Base-by-base conservation (phyloP, 805 yeast species). In the Pichia deserticola region DNA sequence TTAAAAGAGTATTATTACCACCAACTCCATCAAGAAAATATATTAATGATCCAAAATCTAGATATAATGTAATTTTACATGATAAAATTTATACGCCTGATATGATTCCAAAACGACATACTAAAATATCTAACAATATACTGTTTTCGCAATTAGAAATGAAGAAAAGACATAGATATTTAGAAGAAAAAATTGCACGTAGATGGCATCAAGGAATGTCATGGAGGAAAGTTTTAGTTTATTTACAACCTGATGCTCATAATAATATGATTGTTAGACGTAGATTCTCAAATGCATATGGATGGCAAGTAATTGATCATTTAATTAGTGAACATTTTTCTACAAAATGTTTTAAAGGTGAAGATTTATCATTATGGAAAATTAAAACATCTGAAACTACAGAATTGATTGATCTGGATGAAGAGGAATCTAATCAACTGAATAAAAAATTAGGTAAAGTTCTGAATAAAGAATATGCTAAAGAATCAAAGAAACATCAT, bases 281-380 rank as follows among this genome's bases (percentile, higher is more conserved):
- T 56, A 70, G 87, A 53, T 93, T 87, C 71, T 84, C 95, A 6
- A 92, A 92, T 67, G 93, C 97, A 0, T 90, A 84, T 67, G 99
- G 99, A 2, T 89, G 97, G 93, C 88, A 86, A 1, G 96, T 89
- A 0, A 74, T 92, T n/a, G 84, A 83, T 41, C 96, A 92, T 64
- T 59, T 90, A 56, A 86, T 85, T 1, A 71, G 77, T 13, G 76
- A 78, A 48, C 93, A 86, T 68, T 86, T 86, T 63, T 57, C 63
- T 2, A 46, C 42, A 9, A 41, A 45, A 30, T 53, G 60, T 5
- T 50, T 54, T 28, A 54, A 52, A 12, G 66, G 59, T 5, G 60
- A 60, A 33, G 67, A 63, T 47, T 27, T 51, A 5, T 37, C 48
- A 7, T 54, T 53, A 11, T 61, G 57, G 52, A 56, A 54, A 34